A percentile compares a stretch with the other conserved stretches of the same genome.
Conservation (phyloP, 2,329 filamentous ascomycete genomes). For the Penicillium sp. region DNA sequence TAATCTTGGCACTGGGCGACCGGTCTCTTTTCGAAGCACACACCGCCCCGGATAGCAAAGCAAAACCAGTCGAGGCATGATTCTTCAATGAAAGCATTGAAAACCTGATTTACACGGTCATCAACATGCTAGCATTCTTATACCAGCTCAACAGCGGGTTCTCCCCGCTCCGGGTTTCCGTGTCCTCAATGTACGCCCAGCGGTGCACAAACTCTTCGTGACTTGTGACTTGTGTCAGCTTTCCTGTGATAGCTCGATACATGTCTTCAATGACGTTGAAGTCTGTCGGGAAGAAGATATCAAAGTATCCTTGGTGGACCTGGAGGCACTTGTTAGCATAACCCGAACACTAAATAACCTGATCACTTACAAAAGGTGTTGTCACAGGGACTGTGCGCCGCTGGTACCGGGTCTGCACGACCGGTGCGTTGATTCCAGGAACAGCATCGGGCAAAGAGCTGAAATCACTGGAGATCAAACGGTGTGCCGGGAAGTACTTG, state of each 20-base stretch:
- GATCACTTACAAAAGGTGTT: constrained; percentile 78
- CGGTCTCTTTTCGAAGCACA: too few relatives aligned
- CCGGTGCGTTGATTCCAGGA: constrained; percentile 83
- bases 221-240: constrained; percentile 78
- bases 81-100: background rate
- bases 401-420: constrained; percentile 93
- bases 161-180: constrained; percentile 84
- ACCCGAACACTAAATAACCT: background rate
- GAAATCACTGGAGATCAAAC: constrained; percentile 88
- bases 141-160: constrained; percentile 93
- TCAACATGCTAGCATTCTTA: constrained; percentile 90
- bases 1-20: too few relatives aligned
- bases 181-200: constrained; percentile 91
- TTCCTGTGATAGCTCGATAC: constrained; percentile 90
- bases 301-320: constrained; percentile 98
- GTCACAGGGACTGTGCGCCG: constrained; percentile 84
- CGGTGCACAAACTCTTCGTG: constrained; percentile 89
- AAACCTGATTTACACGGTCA: constrained; percentile 65
- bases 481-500: constrained; percentile 84
- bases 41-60: background rate
- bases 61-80: background rate
- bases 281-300: constrained; percentile 97
- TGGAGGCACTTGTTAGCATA: constrained; percentile 39
- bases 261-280: constrained; percentile 88
- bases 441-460: constrained; percentile 80